These are phyloP conservation scores for Lachnum nothofagi DNA, from an alignment of 2,329 filamentous ascomycete genomes.

Conservation along the genomic window DNA sequence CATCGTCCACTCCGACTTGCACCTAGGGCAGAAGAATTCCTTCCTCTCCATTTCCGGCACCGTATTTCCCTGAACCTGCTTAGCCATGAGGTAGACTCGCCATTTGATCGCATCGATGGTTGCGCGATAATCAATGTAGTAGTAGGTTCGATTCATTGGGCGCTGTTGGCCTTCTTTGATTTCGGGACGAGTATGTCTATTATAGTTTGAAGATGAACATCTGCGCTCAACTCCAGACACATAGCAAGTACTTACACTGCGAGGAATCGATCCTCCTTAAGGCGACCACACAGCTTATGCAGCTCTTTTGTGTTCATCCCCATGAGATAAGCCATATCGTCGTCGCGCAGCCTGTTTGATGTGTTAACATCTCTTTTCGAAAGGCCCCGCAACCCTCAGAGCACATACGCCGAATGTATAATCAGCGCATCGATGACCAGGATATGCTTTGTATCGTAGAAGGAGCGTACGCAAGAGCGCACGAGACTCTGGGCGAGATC, in stretches of 20 bases:
- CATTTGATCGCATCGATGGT: constrained; percentile 97
- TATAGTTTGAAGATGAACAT: constrained; percentile 1
- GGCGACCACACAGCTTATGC: constrained; percentile 78
- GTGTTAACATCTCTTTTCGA: constrained; percentile 25
- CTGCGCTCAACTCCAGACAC: constrained; percentile 2
- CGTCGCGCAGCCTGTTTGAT: constrained; percentile 63
- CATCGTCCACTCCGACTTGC: constrained; percentile 79
- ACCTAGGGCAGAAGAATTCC: constrained; percentile 79
- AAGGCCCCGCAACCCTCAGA: constrained; percentile 7
- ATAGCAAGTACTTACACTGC: constrained; percentile 56
- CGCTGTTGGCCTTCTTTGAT: constrained; percentile 75
- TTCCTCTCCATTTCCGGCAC: constrained; percentile 81
- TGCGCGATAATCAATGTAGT: constrained; percentile 91
- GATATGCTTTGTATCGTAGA: constrained; percentile 80
- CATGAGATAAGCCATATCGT: constrained; percentile 81
- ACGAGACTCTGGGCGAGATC: constrained; percentile 73
- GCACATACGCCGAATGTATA: constrained; percentile 61
- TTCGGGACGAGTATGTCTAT: constrained; percentile 68
- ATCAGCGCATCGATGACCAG: constrained; percentile 76
- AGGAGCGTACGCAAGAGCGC: constrained; percentile 78
- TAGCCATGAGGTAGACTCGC: constrained; percentile 81
- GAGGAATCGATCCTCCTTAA: constrained; percentile 82
- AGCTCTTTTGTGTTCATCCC: constrained; percentile 88
- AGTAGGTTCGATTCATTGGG: constrained; percentile 84
- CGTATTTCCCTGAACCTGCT: constrained; percentile 78